These are phyloP conservation scores for Peronospora belbahrii DNA, from an alignment of 352 stramenopile genomes.

Conservation along the genomic window DNA sequence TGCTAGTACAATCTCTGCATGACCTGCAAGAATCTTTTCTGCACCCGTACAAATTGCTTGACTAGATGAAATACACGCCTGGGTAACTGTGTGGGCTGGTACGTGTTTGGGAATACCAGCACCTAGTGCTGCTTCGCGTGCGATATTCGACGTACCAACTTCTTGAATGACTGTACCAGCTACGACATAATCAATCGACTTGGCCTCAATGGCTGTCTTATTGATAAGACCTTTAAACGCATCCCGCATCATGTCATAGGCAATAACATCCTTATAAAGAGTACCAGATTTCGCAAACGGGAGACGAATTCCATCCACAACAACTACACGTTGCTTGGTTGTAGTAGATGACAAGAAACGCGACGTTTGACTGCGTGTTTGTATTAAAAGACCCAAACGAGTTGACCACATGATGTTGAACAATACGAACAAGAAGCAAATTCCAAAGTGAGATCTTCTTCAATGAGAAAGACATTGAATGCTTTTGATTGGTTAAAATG, in stretches of 20 bases:
- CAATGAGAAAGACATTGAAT: background rate
- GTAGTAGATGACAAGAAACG: conserved; percentile 30
- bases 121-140: conserved; percentile 91
- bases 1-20: conserved; percentile 93
- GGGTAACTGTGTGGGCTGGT: conserved; percentile 92
- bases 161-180: conserved; percentile 96
- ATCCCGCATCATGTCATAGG: conserved; percentile 95
- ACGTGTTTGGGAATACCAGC: conserved; percentile 92
- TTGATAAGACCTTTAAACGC: conserved; percentile 93
- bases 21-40: conserved; percentile 93
- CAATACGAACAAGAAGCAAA: conserved; percentile 9
- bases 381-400: conserved; percentile 11
- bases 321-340: conserved; percentile 73
- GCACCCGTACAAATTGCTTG: conserved; percentile 90
- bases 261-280: conserved; percentile 95
- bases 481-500: conserved; percentile 13
- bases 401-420: conserved; percentile 21
- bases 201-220: conserved; percentile 93
- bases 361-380: conserved; percentile 21
- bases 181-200: conserved; percentile 94
- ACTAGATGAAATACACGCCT: conserved; percentile 96
- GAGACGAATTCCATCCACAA: conserved; percentile 91
- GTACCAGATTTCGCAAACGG: conserved; percentile 93
- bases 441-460: conserved; percentile 25
- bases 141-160: conserved; percentile 97